Evolutionary conservation across 805 yeast genomes (phyloP).

Genomic region (Lachancea thermotolerans): DNA sequence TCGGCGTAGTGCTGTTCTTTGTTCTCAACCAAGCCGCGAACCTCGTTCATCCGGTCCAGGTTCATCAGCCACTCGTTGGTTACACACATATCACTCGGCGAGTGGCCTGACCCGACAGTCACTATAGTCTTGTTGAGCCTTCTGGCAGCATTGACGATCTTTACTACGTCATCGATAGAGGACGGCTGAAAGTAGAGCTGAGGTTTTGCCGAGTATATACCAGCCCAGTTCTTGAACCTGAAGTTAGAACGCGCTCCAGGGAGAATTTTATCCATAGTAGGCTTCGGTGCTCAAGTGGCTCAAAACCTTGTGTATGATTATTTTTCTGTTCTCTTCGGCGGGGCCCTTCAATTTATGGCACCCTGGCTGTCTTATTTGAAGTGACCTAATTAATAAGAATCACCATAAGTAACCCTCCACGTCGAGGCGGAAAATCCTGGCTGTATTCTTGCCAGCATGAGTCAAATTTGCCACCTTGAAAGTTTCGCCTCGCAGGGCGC

Average conservation of each 20-base stretch:
- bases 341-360: too few relatives aligned
- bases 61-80: conserved; percentile 83
- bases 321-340: too few relatives aligned
- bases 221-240: conserved; percentile 67
- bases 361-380: too few relatives aligned
- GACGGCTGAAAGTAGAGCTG: conserved; percentile 74
- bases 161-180: conserved; percentile 57
- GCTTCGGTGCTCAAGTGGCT: neutral
- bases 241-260: conserved; percentile 27
- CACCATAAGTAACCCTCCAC: too few relatives aligned
- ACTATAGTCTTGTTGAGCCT: conserved; percentile 56
- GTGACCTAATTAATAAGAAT: too few relatives aligned
- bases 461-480: too few relatives aligned
- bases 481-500: too few relatives aligned
- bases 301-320: neutral
- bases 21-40: conserved; percentile 43
- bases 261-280: conserved; percentile 3
- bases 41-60: conserved; percentile 64
- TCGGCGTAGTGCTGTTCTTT: conserved; percentile 69
- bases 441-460: too few relatives aligned
- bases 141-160: conserved; percentile 61
- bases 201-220: conserved; percentile 74
- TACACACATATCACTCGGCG: conserved; percentile 88
- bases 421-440: too few relatives aligned
- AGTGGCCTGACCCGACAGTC: conserved; percentile 90